Evolutionary conservation across 345 rosid species (phyloP), one percentile per base, ranked within the genome.

Genomic region (Eucalyptus polybractea): DNA sequence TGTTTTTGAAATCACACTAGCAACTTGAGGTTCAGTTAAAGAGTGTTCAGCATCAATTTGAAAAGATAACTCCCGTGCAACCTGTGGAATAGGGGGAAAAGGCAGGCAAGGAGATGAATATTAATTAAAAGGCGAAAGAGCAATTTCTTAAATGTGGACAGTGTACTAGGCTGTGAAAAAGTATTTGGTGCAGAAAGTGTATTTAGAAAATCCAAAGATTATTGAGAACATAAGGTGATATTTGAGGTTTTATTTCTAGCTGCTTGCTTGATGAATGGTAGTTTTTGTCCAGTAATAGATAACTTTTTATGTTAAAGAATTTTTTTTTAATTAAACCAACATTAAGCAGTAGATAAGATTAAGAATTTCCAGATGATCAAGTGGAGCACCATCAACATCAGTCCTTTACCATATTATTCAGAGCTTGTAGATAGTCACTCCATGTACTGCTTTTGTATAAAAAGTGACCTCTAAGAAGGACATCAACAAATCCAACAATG

Each of bases 11-110:
- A 95, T 93, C 87, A 90, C 90, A 91, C 91, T 95, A 42, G 97
- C 97, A 89, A 97, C 96, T 91, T 93, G 91, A 87, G 99, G 99
- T 91, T 97, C 99, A 6, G 97, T 95, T 87, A 97, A 93, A 50
- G 95, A 92, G 92, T 89, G 62, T 87, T 95, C 94, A n/a, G 95
- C 91, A 80, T 88, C 87, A 92, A 96, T 91, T 91, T 94, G 99
- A 93, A 94, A 95, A 72, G 95, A 94, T 86, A 96, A 93, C 91
- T 96, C 97, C 90, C 90, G 86, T 51, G 95, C 91, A 90, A 97
- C 97, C 99, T 97, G 93, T 91, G 92, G 89, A 89, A 88, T 56
- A 87, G 53, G 54, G 50, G 88, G 76, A 89, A 89, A 88, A 87
- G 50, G 80, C 56, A 89, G 14, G 53, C 44, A 86, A 27, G 24